These are phyloP conservation scores for Bacidia rubella DNA, from an alignment of 495 filamentous ascomycete genomes.

Conservation along the genomic window DNA sequence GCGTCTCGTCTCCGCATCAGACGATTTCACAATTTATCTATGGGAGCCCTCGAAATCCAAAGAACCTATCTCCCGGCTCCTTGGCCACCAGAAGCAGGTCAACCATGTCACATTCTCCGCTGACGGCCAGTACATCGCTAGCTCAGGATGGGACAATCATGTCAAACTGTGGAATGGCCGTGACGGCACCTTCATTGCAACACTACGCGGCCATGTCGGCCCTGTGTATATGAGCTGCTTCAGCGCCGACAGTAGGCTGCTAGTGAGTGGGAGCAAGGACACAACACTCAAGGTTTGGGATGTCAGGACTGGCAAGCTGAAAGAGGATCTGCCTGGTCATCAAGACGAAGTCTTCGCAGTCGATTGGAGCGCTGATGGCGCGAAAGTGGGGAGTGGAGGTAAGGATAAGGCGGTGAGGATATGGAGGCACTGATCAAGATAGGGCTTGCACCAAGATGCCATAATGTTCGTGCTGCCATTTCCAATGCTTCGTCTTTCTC, in stretches of 20 bases:
- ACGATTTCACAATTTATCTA: slow-evolving; percentile 94
- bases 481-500: too few species aligned
- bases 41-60: slow-evolving; percentile 73
- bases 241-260: slow-evolving; percentile 70
- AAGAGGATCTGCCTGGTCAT: slow-evolving; percentile 82
- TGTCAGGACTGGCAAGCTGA: slow-evolving; percentile 67
- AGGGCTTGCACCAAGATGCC: too few species aligned
- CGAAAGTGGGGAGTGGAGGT: slow-evolving; percentile 75
- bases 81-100: slow-evolving; percentile 92
- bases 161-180: slow-evolving; percentile 74
- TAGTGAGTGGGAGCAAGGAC: slow-evolving; percentile 81
- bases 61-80: slow-evolving; percentile 75
- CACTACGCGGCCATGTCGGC: slow-evolving; percentile 81
- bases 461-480: too few species aligned
- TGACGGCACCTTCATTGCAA: slow-evolving; percentile 69
- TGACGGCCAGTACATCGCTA: slow-evolving; percentile 74
- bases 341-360: slow-evolving; percentile 90
- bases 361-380: slow-evolving; percentile 81
- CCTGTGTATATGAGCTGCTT: slow-evolving; percentile 86
- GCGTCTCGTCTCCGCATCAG: slow-evolving; percentile 75
- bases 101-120: slow-evolving; percentile 93
- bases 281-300: slow-evolving; percentile 94
- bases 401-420: slow-evolving; percentile 84
- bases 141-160: slow-evolving; percentile 81
- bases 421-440: slow-evolving; percentile 50